Base-by-base conservation (phyloP, 345 rosid genomes). In the Lagerstroemia speciosa region DNA sequence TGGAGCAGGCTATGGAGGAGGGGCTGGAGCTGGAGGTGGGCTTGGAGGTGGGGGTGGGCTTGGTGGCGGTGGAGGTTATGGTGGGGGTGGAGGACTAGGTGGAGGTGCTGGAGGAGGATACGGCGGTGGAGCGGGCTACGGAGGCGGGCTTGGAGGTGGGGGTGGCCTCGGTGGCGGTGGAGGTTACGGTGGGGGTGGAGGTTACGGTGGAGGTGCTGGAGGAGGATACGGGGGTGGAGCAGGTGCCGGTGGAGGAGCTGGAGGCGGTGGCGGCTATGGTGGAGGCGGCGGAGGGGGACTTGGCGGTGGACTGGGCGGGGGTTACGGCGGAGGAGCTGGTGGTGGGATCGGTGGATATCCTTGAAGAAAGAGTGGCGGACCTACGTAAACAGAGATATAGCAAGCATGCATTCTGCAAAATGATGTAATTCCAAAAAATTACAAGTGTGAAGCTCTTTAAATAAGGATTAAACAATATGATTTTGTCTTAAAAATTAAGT, bases 51-150 rank as follows among this genome's bases (percentile, higher is more conserved):
- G 73, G 11, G 67, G 57, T 30, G 73, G 76, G 50, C 67, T 50
- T 3, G 78, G 80, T 24, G 80, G 83, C 8, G 81, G 83, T 0
- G 41, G 19, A 36, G 84, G 84, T 0, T 46, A 31, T 1, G 83
- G 83, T 17, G 77, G 52, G 26, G 83, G 78, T 8, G 83, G 80
- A 1, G 83, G 48, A 19, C 14, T 33, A 0, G 71, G 63, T 2
- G 65, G 38, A 0, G 53, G 71, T 5, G 33, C 48, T 11, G 65
- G 65, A 55, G 71, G 71, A 3, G 71, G 64, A 1, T 27, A 19
- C 2, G 64, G 71, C 1, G 62, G 70, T 27, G 64, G 71, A n/a
- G 52, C 26, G 0, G 64, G 71, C 1, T 45, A 2, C 0, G 64
- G 64, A 0, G 71, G 71, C 0, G 48, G 48, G 3, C 24, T 33